Percentiles rank a stretch among this genome's conserved stretches.
Conservation (phyloP, 2,329 filamentous ascomycete species). For the Pseudomassariella vexata region DNA sequence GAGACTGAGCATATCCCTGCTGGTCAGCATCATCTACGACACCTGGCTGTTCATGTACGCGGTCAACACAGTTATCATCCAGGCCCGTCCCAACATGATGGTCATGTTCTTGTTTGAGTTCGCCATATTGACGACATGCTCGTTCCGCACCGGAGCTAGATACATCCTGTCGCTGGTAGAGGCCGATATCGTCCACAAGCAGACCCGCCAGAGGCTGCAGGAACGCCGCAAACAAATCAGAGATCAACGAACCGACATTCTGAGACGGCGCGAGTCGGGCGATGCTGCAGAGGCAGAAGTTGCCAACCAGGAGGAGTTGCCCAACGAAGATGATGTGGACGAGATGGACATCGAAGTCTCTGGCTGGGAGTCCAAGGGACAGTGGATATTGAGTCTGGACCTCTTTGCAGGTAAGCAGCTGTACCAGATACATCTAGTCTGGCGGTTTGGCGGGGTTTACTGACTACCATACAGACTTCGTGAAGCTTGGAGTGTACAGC, state of each 20-base stretch:
- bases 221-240: slow-evolving; percentile 64
- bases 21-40: slow-evolving; percentile 76
- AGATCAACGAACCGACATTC: slow-evolving; percentile 47
- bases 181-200: slow-evolving; percentile 65
- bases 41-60: slow-evolving; percentile 75
- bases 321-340: slow-evolving; percentile 70
- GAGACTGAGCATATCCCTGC: slow-evolving; percentile 71
- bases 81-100: slow-evolving; percentile 97
- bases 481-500: slow-evolving; percentile 84
- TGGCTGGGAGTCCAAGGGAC: slow-evolving; percentile 93
- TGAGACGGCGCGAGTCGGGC: slow-evolving; percentile 39
- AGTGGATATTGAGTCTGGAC: slow-evolving; percentile 86
- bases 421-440: too few relatives aligned
- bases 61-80: slow-evolving; percentile 74
- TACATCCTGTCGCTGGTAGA: slow-evolving; percentile 78
- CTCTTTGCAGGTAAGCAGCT: slow-evolving; percentile 63
- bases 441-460: not conserved
- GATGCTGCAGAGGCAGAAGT: slow-evolving; percentile 42
- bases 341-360: slow-evolving; percentile 93
- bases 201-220: slow-evolving; percentile 64
- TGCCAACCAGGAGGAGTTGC: slow-evolving; percentile 44
- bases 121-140: slow-evolving; percentile 76
- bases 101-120: slow-evolving; percentile 99
- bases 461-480: slow-evolving; percentile 57
- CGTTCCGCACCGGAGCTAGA: slow-evolving; percentile 69